Base-by-base conservation (phyloP, 148 eudicot species). In the Simmondsia chinensis region DNA sequence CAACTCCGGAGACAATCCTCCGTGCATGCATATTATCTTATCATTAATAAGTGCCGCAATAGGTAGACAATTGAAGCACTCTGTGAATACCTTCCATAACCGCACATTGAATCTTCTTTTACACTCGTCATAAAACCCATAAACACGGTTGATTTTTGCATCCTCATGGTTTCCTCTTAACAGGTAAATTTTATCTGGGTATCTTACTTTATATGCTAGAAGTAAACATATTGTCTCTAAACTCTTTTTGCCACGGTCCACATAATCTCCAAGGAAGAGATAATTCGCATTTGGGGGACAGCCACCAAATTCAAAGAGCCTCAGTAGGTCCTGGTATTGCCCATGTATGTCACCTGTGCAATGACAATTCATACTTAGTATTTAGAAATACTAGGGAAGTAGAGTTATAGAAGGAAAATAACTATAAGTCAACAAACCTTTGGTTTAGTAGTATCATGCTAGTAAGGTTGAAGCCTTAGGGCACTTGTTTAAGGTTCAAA, bases 281-380 rank as follows among this genome's bases (percentile, higher is more conserved):
- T 51, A 51, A 28, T 51, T 51, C 21, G 56, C 23, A 17, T 36
- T 20, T 14, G 56, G 56, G 26, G 56, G 56, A 16, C 37, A 51
- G 9, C 56, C 56, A 51, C 56, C 56, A 11, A 36, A 51, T 28
- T 51, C 56, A 51, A 51, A 51, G 24, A 51, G 56, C 28, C 56
- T 51, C 33, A 51, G 19, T 6, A 51, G 36, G 26, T 51, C 56
- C 12, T 32, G 24, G 28, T 51, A 51, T 37, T 51, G 56, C 13
- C 56, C 56, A 38, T 51, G 56, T 30, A 51, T 51, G 38, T 51
- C 56, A 37, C 56, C 56, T 51, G 56, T n/a, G n/a, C n/a, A n/a
- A n/a, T n/a, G n/a, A n/a, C n/a, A n/a, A n/a, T n/a, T n/a, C n/a
- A n/a, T n/a, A n/a, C n/a, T n/a, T n/a, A n/a, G n/a, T n/a, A n/a